Percentiles rank a stretch among this genome's conserved stretches.
These are phyloP conservation scores for Ceratocystiopsis sp. DNA, from an alignment of 2,329 filamentous ascomycete genomes.

Conservation along the genomic window DNA sequence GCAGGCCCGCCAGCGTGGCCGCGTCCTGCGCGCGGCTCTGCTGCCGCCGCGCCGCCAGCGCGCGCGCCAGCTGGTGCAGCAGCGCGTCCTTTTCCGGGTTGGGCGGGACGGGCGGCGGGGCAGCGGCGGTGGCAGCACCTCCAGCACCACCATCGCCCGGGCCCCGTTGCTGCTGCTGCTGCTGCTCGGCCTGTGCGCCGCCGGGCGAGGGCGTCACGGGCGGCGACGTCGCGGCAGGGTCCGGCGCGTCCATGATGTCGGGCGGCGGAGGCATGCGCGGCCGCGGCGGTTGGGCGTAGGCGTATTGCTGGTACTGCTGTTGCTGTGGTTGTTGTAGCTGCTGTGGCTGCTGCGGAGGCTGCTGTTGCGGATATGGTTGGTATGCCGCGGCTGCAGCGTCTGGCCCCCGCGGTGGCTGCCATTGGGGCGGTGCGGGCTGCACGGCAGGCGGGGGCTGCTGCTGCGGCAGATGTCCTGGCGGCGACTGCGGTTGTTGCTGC, in stretches of 20 bases:
- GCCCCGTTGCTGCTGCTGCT: no score
- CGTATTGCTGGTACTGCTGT: conserved; percentile 10
- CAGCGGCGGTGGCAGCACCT: conserved; percentile 15
- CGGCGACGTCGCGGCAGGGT: background rate
- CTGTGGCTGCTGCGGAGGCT: conserved; percentile 13
- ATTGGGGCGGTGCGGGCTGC: background rate
- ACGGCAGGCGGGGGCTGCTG: conserved; percentile 10
- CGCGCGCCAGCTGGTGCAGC: conserved; percentile 55
- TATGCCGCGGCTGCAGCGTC: no score
- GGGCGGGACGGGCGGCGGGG: conserved; percentile 71
- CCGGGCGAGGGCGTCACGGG: background rate
- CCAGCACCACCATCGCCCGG: no score
- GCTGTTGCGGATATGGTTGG: conserved; percentile 9
- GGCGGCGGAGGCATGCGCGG: conserved; percentile 27
- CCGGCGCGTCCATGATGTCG: conserved; percentile 40
- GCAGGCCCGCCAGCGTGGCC: conserved; percentile 56
- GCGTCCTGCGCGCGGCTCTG: conserved; percentile 55
- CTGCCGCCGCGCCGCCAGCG: conserved; percentile 51
- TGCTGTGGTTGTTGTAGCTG: conserved; percentile 12
- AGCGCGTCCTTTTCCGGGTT: conserved; percentile 93
- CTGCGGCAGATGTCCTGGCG: background rate
- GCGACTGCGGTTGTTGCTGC: conserved; percentile 10
- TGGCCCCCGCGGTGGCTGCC: background rate
- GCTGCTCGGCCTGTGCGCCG: no score
- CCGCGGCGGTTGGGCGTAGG: conserved; percentile 12